Conservation (phyloP, 139 green algal genomes). For the Chlamydomonas sphaeroides region DNA sequence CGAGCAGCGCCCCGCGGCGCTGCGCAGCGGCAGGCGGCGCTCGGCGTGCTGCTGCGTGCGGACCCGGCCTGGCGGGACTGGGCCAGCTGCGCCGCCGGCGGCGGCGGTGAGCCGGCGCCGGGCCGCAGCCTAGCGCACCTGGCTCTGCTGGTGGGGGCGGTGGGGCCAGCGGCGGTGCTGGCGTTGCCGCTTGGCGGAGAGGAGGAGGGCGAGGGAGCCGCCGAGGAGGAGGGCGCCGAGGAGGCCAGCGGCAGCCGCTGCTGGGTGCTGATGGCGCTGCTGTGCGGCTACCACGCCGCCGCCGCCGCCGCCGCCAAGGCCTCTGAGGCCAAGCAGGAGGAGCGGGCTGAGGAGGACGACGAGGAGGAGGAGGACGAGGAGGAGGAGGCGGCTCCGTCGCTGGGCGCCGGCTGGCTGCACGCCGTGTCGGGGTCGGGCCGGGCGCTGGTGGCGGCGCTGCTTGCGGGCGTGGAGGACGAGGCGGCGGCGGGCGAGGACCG, state of each 20-base stretch:
- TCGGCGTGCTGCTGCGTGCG: not conserved
- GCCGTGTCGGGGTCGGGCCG: not conserved
- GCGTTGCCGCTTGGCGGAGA: not conserved
- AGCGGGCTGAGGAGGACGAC: too few relatives aligned
- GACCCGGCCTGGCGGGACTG: too few relatives aligned
- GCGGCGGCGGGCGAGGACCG: not conserved
- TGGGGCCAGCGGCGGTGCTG: not conserved
- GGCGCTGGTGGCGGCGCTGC: not conserved
- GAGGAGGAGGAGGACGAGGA: too few relatives aligned
- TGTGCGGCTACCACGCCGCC: constrained; percentile 4
- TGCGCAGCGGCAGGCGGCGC: not conserved
- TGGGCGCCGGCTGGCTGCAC: not conserved
- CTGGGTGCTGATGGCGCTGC: constrained; percentile 17
- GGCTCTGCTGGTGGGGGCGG: not conserved
- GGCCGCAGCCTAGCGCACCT: constrained; percentile 4
- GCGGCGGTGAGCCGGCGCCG: too few relatives aligned
- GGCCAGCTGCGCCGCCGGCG: too few relatives aligned
- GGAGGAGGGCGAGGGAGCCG: not conserved
- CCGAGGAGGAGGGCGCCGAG: not conserved
- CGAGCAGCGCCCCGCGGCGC: not conserved
- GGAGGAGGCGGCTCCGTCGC: too few relatives aligned
- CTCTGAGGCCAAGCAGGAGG: not conserved
- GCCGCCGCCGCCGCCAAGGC: not conserved
- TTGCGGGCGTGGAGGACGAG: not conserved
- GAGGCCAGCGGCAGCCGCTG: not conserved